Conservation (phyloP, 164 flowering plant species). For the Chimonanthus praecox region DNA sequence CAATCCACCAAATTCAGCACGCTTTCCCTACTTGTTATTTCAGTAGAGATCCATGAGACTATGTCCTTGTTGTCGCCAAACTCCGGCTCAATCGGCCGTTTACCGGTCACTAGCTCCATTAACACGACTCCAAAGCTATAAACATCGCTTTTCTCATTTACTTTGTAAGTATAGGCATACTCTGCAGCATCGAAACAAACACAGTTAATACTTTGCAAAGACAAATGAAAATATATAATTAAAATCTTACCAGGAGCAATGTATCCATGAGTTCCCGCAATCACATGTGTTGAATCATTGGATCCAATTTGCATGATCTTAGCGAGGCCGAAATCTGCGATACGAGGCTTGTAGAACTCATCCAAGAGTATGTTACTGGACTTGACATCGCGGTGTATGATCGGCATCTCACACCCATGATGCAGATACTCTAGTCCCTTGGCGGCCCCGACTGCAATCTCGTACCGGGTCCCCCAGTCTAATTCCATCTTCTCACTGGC, state of each 20-base stretch:
- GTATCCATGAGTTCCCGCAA: slow-evolving; percentile 78
- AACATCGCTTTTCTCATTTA: slow-evolving; percentile 65
- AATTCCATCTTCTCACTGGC: slow-evolving; percentile 28
- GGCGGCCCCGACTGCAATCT: slow-evolving; percentile 59
- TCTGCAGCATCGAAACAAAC: slow-evolving; percentile 23
- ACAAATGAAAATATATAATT: neutral
- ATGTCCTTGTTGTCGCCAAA: slow-evolving; percentile 64
- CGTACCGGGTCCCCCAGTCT: slow-evolving; percentile 48
- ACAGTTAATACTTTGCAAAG: no score
- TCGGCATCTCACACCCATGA: slow-evolving; percentile 69
- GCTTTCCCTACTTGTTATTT: slow-evolving; percentile 25
- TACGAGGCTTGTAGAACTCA: slow-evolving; percentile 41
- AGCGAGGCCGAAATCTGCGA: slow-evolving; percentile 84
- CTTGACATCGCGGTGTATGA: slow-evolving; percentile 76
- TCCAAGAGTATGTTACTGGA: slow-evolving; percentile 67
- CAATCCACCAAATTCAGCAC: slow-evolving; percentile 37
- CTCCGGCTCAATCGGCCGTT: slow-evolving; percentile 48
- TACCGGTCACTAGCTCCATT: slow-evolving; percentile 72
- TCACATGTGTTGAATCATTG: slow-evolving; percentile 38
- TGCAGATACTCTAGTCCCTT: slow-evolving; percentile 74
- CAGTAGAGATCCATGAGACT: slow-evolving; percentile 43
- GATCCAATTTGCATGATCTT: slow-evolving; percentile 31
- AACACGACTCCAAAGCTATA: slow-evolving; percentile 79
- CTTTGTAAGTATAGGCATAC: slow-evolving; percentile 54
- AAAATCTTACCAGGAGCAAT: slow-evolving; percentile 68